Percentiles rank a stretch among this genome's conserved stretches.
Evolutionary conservation across 257 asterid genomes (phyloP).

Genomic region (Fraxinus pennsylvanica): DNA sequence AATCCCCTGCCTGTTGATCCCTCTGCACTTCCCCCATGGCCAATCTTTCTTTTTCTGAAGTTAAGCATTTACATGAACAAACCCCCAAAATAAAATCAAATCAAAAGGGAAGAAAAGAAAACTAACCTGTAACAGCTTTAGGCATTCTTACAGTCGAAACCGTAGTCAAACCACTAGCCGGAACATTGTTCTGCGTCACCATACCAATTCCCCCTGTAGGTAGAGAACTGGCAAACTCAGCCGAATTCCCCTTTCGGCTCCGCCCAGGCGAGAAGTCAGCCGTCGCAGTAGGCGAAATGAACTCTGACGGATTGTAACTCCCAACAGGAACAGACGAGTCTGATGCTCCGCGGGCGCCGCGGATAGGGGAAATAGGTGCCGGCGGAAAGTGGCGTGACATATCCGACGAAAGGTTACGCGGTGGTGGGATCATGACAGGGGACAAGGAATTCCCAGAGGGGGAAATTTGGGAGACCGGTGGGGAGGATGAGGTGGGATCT

Average conservation of each 20-base stretch:
- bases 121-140: conserved; percentile 41
- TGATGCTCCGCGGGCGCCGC: conserved; percentile 38
- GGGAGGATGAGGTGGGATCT: conserved; percentile 46
- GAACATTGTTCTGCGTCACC: conserved; percentile 47
- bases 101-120: neutral
- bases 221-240: conserved; percentile 63
- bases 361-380: conserved; percentile 48
- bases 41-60: conserved; percentile 51
- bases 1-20: conserved; percentile 47
- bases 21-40: conserved; percentile 45
- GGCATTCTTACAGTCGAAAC: conserved; percentile 43
- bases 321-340: conserved; percentile 59
- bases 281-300: conserved; percentile 49
- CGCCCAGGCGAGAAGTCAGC: conserved; percentile 51
- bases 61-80: neutral
- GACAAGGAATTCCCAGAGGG: conserved; percentile 74
- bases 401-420: conserved; percentile 58
- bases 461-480: conserved; percentile 45
- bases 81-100: neutral
- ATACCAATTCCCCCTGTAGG: conserved; percentile 61
- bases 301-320: conserved; percentile 79
- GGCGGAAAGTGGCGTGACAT: conserved; percentile 49
- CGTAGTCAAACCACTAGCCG: conserved; percentile 38
- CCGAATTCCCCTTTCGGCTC: conserved; percentile 49
- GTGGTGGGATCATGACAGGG: conserved; percentile 91